Conservation (phyloP, 2,329 filamentous ascomycete genomes). For the Fusarium equiseti region DNA sequence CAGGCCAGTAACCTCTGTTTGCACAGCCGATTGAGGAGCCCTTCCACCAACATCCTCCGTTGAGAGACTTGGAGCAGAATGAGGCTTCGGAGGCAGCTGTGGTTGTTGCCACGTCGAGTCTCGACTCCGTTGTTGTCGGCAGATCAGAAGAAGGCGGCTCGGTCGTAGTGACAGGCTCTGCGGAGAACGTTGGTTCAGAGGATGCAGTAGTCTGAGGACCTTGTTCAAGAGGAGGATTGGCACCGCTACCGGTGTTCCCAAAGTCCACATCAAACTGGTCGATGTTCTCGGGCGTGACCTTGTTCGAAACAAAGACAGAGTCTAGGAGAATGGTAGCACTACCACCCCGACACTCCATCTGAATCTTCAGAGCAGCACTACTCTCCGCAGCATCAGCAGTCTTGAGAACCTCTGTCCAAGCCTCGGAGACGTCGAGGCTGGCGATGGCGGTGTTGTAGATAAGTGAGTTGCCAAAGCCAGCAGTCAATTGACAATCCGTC, state of each 20-base stretch:
- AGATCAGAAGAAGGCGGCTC: background rate
- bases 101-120: background rate
- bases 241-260: conserved; percentile 1
- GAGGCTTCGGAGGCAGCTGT: background rate
- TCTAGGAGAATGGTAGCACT: conserved; percentile 13
- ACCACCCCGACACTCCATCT: conserved; percentile 10
- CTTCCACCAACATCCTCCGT: conserved; percentile 22
- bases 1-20: conserved; percentile 8
- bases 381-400: background rate
- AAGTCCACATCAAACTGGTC: conserved; percentile 9
- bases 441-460: background rate
- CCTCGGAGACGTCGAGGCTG: background rate
- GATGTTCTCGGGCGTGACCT: conserved; percentile 1
- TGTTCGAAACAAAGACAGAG: conserved; percentile 12
- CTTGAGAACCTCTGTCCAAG: conserved; percentile 10
- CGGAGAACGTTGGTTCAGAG: background rate
- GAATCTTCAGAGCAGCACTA: background rate
- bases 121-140: background rate
- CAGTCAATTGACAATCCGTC: background rate
- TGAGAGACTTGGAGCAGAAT: conserved; percentile 14
- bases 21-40: conserved; percentile 1
- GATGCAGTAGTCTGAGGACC: background rate
- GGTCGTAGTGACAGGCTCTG: background rate
- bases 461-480: background rate
- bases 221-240: conserved; percentile 3